Evolutionary conservation across 208 protist species (phyloP).

Genomic region (Trypanosoma platydactyli): DNA sequence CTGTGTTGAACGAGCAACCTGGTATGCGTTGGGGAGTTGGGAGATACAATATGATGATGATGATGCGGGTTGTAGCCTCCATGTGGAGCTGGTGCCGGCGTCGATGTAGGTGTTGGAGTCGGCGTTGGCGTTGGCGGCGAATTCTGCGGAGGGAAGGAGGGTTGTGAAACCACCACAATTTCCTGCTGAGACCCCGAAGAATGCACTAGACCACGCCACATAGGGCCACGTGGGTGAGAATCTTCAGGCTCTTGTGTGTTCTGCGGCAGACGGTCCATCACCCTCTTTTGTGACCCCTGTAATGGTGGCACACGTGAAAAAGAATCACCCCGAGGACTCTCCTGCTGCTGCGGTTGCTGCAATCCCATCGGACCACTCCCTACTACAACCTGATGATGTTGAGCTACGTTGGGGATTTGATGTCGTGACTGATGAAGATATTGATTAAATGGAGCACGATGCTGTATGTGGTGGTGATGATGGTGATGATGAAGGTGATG

Average conservation of each 20-base stretch:
- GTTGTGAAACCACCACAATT: conserved; percentile 15
- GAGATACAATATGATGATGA: conserved; percentile 18
- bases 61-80: neutral
- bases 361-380: conserved; percentile 26
- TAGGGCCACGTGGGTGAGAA: conserved; percentile 3
- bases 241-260: conserved; percentile 18
- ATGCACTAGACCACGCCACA: conserved; percentile 19
- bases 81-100: no score
- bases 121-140: conserved; percentile 27
- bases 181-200: conserved; percentile 14
- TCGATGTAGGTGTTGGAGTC: neutral
- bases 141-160: conserved; percentile 13
- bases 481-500: conserved; percentile 27
- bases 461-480: conserved; percentile 34
- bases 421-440: conserved; percentile 13
- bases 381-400: conserved; percentile 35
- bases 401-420: conserved; percentile 18
- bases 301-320: conserved; percentile 20
- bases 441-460: conserved; percentile 19
- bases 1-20: conserved; percentile 15
- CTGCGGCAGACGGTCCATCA: conserved; percentile 21
- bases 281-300: conserved; percentile 4
- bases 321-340: conserved; percentile 6
- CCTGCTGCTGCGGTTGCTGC: conserved; percentile 37
- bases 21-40: conserved; percentile 19